Evolutionary conservation across 73 alveolate species (phyloP).

Genomic region (Urostyla sp.): DNA sequence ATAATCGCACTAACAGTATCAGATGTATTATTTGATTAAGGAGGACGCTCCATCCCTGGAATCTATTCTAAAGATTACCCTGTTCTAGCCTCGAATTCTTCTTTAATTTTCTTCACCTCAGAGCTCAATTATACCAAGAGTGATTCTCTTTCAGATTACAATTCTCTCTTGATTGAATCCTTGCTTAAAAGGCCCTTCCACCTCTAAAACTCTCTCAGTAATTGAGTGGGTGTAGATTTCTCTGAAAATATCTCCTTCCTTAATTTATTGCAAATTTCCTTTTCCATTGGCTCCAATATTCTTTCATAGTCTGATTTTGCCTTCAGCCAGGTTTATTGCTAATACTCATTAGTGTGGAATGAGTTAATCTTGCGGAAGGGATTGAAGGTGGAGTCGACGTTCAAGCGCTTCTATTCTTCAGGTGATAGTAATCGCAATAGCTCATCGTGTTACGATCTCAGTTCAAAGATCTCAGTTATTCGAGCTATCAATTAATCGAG

Average conservation of each 20-base stretch:
- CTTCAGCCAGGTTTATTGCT: conserved; percentile 58
- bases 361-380: conserved; percentile 77
- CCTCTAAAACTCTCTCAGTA: conserved; percentile 85
- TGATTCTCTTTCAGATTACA: conserved; percentile 78
- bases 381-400: conserved; percentile 72
- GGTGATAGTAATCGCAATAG: conserved; percentile 76
- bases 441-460: conserved; percentile 80
- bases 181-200: conserved; percentile 89
- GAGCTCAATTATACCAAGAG: conserved; percentile 69
- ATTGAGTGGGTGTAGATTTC: conserved; percentile 71
- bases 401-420: conserved; percentile 69
- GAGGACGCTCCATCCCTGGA: conserved; percentile 81
- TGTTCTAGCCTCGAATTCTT: conserved; percentile 85
- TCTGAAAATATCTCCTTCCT: conserved; percentile 77
- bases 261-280: conserved; percentile 67
- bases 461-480: conserved; percentile 68
- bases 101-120: conserved; percentile 65
- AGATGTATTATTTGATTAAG: conserved; percentile 77
- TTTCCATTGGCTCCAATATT: conserved; percentile 68
- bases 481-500: conserved; percentile 62
- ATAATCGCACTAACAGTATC: conserved; percentile 73
- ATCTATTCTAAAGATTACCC: conserved; percentile 70
- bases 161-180: conserved; percentile 76
- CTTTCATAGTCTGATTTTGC: conserved; percentile 71
- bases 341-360: conserved; percentile 70